Conservation (phyloP, 2,329 filamentous ascomycete species). For the Metarhizium anisopliae region DNA sequence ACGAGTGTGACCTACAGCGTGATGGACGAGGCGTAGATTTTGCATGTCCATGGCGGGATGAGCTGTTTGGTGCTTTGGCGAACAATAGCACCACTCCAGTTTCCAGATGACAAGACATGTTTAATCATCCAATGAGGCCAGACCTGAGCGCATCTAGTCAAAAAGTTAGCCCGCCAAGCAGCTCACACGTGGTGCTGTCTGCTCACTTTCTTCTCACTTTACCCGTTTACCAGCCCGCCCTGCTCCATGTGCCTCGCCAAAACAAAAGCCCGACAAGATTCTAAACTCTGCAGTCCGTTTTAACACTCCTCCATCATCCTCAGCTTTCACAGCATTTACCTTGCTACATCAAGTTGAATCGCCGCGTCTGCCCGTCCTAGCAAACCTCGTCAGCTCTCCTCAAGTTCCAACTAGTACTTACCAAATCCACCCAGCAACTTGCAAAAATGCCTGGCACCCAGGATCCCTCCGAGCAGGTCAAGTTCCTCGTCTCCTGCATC, state of each 20-base stretch:
- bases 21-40: no score
- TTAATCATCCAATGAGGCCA: no score
- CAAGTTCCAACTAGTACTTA: not conserved
- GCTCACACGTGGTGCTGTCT: not conserved
- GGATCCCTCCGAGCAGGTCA: constrained; percentile 48
- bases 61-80: no score
- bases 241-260: no score
- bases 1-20: no score
- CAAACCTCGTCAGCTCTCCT: not conserved
- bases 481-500: constrained; percentile 59
- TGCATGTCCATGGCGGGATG: no score
- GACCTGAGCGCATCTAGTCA: not conserved
- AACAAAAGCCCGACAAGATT: not conserved
- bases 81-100: no score
- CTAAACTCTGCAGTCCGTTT: not conserved
- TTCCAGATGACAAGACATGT: no score
- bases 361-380: not conserved
- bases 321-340: not conserved
- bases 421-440: constrained; percentile 4
- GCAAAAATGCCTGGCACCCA: constrained; percentile 11
- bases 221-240: not conserved
- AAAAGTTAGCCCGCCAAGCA: no score
- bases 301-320: not conserved
- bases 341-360: not conserved
- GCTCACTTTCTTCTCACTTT: constrained; percentile 3